Evolutionary conservation across 2,329 filamentous ascomycete species (phyloP).

Genomic region (Cladophialophora psammophila): DNA sequence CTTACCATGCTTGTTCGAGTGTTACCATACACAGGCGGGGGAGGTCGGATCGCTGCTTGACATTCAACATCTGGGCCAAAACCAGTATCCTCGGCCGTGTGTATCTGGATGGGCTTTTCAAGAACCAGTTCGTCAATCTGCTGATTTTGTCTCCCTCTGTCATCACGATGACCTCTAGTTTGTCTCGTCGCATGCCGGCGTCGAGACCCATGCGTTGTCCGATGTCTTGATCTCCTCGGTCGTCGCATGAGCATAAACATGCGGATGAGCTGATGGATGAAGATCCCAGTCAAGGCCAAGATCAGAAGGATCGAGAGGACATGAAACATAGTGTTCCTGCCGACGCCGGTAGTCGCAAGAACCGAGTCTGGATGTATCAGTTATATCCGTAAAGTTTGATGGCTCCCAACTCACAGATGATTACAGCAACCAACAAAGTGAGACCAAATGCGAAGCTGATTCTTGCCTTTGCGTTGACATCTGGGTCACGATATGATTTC

Average conservation of each 20-base stretch:
- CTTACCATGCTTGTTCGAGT: constrained; percentile 84
- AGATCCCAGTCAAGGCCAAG: constrained; percentile 76
- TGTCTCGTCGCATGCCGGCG: constrained; percentile 59
- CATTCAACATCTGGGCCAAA: constrained; percentile 57
- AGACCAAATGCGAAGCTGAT: constrained; percentile 70
- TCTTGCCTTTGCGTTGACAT: constrained; percentile 45
- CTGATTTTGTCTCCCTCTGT: constrained; percentile 45
- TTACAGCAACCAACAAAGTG: constrained; percentile 65
- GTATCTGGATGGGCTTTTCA: constrained; percentile 75
- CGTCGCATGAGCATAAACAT: constrained; percentile 71
- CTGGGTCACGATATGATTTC: constrained; percentile 56
- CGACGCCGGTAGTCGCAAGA: constrained; percentile 70
- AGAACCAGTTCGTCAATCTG: constrained; percentile 51
- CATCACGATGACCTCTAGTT: constrained; percentile 64
- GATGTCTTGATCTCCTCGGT: constrained; percentile 46
- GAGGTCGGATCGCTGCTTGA: constrained; percentile 56
- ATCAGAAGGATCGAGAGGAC: constrained; percentile 81
- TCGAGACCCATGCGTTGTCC: constrained; percentile 45
- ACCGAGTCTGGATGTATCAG: constrained; percentile 67
- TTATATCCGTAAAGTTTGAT: constrained; percentile 15
- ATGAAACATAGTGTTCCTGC: constrained; percentile 74
- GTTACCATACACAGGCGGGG: constrained; percentile 83
- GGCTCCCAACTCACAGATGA: constrained; percentile 66
- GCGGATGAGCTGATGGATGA: constrained; percentile 78
- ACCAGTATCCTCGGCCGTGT: constrained; percentile 77